phyloP scores from a whole-genome alignment of 169 alveolate species.

The Toxoplasma gondii region DNA sequence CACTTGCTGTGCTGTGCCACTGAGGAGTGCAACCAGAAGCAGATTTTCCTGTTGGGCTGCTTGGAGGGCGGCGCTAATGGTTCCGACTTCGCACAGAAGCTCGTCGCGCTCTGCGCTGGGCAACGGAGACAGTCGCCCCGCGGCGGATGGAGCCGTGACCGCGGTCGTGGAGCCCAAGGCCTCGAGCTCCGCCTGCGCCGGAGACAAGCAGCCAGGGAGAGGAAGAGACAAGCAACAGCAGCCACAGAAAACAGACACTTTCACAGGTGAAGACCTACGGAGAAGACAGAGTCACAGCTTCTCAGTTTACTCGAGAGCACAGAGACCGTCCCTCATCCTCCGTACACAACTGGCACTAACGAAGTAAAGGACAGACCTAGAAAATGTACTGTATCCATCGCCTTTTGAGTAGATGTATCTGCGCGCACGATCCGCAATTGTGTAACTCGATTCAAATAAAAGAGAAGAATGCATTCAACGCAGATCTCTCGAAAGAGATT shows the following conservation, averaged over 20 bases:
- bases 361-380: too few species aligned
- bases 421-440: too few species aligned
- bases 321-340: too few species aligned
- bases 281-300: too few species aligned
- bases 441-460: too few species aligned
- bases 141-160: neutral
- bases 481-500: too few species aligned
- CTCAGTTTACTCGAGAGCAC: too few species aligned
- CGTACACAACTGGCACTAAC: too few species aligned
- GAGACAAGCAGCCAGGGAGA: neutral
- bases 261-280: too few species aligned
- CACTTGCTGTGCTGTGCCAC: slow-evolving; percentile 29
- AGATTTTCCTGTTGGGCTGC: slow-evolving; percentile 14
- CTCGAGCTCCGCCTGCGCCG: neutral
- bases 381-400: too few species aligned
- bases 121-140: neutral
- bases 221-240: neutral
- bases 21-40: slow-evolving; percentile 27
- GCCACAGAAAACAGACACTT: neutral
- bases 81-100: neutral
- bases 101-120: neutral
- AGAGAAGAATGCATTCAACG: too few species aligned
- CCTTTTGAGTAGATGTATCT: too few species aligned
- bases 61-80: neutral
- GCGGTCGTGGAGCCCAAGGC: neutral